Evolutionary conservation across 805 yeast species (phyloP).

Genomic region (Schizosaccharomyces osmophilus): DNA sequence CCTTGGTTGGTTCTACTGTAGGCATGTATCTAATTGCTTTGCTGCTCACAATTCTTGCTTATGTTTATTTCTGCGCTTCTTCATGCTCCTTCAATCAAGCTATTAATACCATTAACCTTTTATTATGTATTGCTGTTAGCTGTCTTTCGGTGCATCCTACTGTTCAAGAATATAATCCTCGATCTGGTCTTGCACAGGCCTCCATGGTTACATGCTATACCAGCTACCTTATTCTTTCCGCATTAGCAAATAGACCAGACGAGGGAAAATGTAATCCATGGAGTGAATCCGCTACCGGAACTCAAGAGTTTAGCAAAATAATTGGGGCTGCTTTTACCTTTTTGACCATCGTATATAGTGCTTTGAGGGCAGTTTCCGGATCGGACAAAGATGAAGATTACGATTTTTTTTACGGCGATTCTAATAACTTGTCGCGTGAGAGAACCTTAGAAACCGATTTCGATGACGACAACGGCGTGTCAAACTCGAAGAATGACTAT

Average conservation of each 20-base stretch:
- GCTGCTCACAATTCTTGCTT: constrained; percentile 55
- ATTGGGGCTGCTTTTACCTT: constrained; percentile 85
- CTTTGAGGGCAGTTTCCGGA: constrained; percentile 79
- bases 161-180: constrained; percentile 79
- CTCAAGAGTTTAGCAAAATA: constrained; percentile 12
- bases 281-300: constrained; percentile 68
- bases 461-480: constrained; percentile 12
- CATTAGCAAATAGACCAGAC: constrained; percentile 91
- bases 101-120: constrained; percentile 54
- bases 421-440: constrained; percentile 16
- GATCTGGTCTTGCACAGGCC: constrained; percentile 87
- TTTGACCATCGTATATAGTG: constrained; percentile 85
- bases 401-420: constrained; percentile 8
- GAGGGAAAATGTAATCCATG: constrained; percentile 84
- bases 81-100: constrained; percentile 79
- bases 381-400: constrained; percentile 8
- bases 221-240: constrained; percentile 71
- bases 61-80: constrained; percentile 49
- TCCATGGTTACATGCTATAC: constrained; percentile 90
- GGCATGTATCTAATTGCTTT: constrained; percentile 58
- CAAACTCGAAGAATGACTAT: not conserved
- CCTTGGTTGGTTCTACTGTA: constrained; percentile 68
- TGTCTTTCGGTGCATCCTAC: constrained; percentile 51
- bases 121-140: constrained; percentile 40
- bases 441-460: constrained; percentile 20